Percentiles rank a stretch among this genome's conserved stretches.
phyloP scores from a whole-genome alignment of 2,329 filamentous ascomycete genomes.

The Leptographium procerum region DNA sequence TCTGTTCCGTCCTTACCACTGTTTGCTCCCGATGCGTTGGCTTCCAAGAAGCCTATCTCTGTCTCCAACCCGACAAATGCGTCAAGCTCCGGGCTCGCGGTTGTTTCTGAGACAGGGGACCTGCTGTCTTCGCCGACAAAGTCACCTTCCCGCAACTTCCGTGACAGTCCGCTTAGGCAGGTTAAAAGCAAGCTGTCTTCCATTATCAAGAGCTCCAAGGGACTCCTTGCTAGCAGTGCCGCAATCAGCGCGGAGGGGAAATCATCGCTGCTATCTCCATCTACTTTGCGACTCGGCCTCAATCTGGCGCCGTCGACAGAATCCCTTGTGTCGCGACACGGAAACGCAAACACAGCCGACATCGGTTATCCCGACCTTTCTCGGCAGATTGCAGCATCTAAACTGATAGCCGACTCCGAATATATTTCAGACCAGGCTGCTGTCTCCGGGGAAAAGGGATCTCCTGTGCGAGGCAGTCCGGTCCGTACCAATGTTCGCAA shows the following conservation, averaged over 20 bases:
- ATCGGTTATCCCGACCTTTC: constrained; percentile 35
- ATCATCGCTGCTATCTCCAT: constrained; percentile 43
- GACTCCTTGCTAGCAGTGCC: constrained; percentile 69
- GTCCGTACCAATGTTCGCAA: constrained; percentile 27
- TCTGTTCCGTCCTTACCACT: constrained; percentile 46
- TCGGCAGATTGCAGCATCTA: constrained; percentile 18
- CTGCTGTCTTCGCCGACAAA: constrained; percentile 38
- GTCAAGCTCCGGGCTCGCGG: constrained; percentile 20
- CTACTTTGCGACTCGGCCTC: constrained; percentile 32
- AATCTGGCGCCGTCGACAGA: constrained; percentile 37
- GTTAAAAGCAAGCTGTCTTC: constrained; percentile 90
- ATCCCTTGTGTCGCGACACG: constrained; percentile 23
- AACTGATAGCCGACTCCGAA: not conserved
- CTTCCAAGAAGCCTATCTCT: constrained; percentile 49
- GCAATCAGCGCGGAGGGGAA: constrained; percentile 53
- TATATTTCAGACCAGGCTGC: not conserved
- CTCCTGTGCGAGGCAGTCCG: not conserved
- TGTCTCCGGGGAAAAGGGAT: not conserved
- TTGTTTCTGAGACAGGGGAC: constrained; percentile 30
- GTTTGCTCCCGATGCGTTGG: constrained; percentile 18
- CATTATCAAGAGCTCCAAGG: constrained; percentile 77
- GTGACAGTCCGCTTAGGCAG: constrained; percentile 76
- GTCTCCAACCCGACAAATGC: constrained; percentile 39
- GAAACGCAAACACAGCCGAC: constrained; percentile 19
- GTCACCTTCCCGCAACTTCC: constrained; percentile 43